Percentiles rank a stretch among this genome's conserved stretches.
phyloP scores from a whole-genome alignment of 2,329 filamentous ascomycete species.

The Fusarium sp. region DNA sequence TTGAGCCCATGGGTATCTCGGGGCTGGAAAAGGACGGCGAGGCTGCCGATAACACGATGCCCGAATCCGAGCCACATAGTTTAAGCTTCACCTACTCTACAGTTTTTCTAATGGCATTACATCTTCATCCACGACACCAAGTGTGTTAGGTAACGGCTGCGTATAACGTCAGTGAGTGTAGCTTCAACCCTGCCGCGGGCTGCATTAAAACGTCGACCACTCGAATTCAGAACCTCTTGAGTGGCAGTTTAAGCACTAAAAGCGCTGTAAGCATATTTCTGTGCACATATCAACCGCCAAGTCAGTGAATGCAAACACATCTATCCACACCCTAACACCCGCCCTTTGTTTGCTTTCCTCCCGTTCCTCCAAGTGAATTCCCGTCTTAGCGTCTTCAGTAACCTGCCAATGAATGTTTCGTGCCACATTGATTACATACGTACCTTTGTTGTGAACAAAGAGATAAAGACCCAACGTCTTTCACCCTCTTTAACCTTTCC shows the following conservation, averaged over 20 bases:
- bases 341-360: background rate
- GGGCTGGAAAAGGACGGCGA: constrained; percentile 56
- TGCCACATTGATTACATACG: background rate
- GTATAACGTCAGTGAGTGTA: background rate
- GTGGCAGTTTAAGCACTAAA: no score
- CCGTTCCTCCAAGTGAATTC: background rate
- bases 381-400: background rate
- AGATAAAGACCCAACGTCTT: background rate
- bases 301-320: background rate
- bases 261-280: background rate
- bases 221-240: background rate
- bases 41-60: constrained; percentile 58
- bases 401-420: background rate
- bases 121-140: background rate
- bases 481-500: background rate
- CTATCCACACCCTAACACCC: background rate
- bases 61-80: constrained; percentile 58
- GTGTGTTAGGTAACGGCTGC: background rate
- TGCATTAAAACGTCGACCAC: background rate
- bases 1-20: constrained; percentile 43
- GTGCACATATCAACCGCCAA: background rate
- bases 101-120: background rate
- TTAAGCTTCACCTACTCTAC: background rate
- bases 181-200: background rate
- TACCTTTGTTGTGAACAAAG: background rate